Conservation (phyloP, 176 grass and related monocot genomes). For the Zizania latifolia region DNA sequence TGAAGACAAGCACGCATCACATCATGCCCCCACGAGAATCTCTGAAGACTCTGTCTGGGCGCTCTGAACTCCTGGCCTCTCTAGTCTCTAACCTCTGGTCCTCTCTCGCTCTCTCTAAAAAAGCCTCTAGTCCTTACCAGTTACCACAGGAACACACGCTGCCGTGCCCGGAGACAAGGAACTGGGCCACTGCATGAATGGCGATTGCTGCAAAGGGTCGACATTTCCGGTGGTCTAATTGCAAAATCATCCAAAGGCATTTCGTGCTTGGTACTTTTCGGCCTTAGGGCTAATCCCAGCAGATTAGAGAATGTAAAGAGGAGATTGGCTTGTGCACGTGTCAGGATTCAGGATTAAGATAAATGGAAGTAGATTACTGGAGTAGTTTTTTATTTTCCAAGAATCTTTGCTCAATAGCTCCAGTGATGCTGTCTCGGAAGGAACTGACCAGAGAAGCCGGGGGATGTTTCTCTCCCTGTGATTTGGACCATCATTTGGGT, state of each 20-base stretch:
- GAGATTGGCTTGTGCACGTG: neutral
- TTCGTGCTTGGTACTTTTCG: neutral
- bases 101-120: no score
- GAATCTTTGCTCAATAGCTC: neutral
- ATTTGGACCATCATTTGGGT: conserved; percentile 34
- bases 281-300: neutral
- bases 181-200: neutral
- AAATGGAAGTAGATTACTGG: no score
- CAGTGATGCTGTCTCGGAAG: neutral
- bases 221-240: neutral
- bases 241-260: neutral
- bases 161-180: neutral
- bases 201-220: neutral
- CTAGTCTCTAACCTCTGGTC: neutral
- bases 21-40: conserved; percentile 18
- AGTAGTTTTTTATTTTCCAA: neutral
- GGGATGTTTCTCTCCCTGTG: conserved; percentile 10
- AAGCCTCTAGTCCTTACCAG: no score
- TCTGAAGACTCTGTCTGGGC: neutral
- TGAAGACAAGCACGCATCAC: conserved; percentile 14
- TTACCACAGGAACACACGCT: neutral
- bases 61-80: neutral
- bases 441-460: neutral
- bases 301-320: neutral
- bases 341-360: no score